Percentiles rank a stretch among this genome's conserved stretches.
Evolutionary conservation across 176 grass and related monocot species (phyloP).

Genomic region (Metroxylon sagu): DNA sequence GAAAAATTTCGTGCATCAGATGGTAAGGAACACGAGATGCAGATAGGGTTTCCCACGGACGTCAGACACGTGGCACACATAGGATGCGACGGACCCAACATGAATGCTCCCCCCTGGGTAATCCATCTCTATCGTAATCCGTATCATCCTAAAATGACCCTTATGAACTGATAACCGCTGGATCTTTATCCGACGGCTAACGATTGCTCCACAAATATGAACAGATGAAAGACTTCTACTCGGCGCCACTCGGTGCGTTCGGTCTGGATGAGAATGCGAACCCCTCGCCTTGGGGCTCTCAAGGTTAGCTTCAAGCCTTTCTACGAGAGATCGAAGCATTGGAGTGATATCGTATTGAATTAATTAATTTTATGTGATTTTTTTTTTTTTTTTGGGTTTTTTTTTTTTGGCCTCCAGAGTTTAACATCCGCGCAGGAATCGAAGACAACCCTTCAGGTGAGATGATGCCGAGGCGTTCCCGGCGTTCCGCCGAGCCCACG

Average conservation of each 20-base stretch:
- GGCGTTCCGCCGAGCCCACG: slow-evolving; percentile 8
- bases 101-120: slow-evolving; percentile 48
- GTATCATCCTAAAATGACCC: background rate
- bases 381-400: no score
- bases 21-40: slow-evolving; percentile 58
- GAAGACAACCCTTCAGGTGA: no score
- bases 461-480: slow-evolving; percentile 2
- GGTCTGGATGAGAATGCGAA: slow-evolving; percentile 6
- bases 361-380: no score
- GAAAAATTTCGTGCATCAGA: slow-evolving; percentile 16
- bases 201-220: background rate
- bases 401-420: no score
- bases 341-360: no score
- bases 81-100: slow-evolving; percentile 49
- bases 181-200: background rate
- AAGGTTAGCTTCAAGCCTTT: slow-evolving; percentile 26
- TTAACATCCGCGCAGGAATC: no score
- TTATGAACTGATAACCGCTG: background rate
- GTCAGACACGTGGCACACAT: slow-evolving; percentile 95
- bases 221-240: slow-evolving; percentile 90
- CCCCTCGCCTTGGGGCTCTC: slow-evolving; percentile 44
- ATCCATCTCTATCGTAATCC: background rate
- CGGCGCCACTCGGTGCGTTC: slow-evolving; percentile 41
- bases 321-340: no score
- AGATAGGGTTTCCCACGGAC: slow-evolving; percentile 87